These are phyloP conservation scores for Naganishia friedmannii DNA, from an alignment of 768 basidiomycete genomes.

Conservation along the genomic window DNA sequence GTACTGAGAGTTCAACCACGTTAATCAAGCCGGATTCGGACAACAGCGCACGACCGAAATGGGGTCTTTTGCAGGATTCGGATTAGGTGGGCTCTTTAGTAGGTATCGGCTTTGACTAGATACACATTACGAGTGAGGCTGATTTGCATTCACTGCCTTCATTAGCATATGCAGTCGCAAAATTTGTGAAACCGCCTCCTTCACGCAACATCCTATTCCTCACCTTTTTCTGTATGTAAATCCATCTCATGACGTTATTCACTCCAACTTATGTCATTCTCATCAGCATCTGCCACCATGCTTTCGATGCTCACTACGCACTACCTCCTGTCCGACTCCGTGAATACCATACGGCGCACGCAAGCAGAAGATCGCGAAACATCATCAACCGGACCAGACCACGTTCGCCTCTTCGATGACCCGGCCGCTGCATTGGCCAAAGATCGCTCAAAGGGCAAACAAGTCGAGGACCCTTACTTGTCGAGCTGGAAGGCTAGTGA, in stretches of 20 bases:
- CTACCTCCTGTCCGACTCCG: conserved; percentile 12
- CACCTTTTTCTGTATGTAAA: conserved; percentile 15
- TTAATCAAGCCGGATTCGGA: conserved; percentile 3
- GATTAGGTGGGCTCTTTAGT: conserved; percentile 5
- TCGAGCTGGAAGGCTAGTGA: conserved; percentile 23
- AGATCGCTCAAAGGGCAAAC: not conserved
- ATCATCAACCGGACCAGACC: not conserved
- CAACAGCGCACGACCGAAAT: conserved; percentile 4
- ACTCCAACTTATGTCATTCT: not conserved
- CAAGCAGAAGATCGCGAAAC: not conserved
- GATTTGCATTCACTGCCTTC: not conserved
- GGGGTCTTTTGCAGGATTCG: conserved; percentile 16
- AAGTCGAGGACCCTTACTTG: conserved; percentile 17
- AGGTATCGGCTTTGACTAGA: not conserved
- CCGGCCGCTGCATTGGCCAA: not conserved
- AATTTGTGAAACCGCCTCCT: conserved; percentile 5
- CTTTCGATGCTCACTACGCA: conserved; percentile 19
- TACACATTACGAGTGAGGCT: not conserved
- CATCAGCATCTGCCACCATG: conserved; percentile 15
- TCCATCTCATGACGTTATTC: not conserved
- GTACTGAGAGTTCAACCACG: not conserved
- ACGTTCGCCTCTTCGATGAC: conserved; percentile 5
- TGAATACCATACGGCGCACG: conserved; percentile 4
- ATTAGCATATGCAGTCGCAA: conserved; percentile 3
- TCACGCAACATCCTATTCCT: conserved; percentile 22